Conservation (phyloP, 2,329 filamentous ascomycete species). For the Fusarium mangiferae region DNA sequence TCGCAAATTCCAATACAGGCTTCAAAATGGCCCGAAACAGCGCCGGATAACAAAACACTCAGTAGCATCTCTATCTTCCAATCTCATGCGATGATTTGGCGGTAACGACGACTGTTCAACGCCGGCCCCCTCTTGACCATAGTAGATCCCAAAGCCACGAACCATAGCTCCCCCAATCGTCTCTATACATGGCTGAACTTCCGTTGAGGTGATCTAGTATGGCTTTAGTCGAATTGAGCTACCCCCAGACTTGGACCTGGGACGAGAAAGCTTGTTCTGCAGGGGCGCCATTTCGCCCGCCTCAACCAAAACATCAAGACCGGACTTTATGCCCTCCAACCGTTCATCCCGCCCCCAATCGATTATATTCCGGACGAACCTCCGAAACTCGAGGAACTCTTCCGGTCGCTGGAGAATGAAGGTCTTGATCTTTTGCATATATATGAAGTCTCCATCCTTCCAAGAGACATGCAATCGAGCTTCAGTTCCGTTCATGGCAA, state of each 20-base stretch:
- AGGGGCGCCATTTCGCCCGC: background rate
- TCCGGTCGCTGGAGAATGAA: slow-evolving; percentile 46
- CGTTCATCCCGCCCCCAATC: slow-evolving; percentile 48
- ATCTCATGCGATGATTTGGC: background rate
- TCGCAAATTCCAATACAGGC: background rate
- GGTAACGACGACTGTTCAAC: background rate
- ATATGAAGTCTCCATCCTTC: slow-evolving; percentile 30
- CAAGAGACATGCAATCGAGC: slow-evolving; percentile 50
- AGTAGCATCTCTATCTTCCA: background rate
- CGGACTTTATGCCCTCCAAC: slow-evolving; percentile 41
- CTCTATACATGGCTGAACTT: too few relatives aligned
- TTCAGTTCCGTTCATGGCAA: slow-evolving; percentile 47
- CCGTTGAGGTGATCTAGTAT: background rate
- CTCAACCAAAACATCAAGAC: slow-evolving; percentile 10
- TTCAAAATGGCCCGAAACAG: background rate
- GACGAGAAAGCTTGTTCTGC: background rate
- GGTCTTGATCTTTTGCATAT: slow-evolving; percentile 22
- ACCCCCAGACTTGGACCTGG: background rate
- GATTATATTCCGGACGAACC: slow-evolving; percentile 49
- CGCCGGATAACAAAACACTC: background rate
- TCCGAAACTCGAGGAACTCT: slow-evolving; percentile 47
- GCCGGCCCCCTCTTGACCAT: too few relatives aligned
- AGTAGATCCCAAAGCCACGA: rapidly evolving
- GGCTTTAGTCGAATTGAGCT: background rate
- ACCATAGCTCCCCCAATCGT: background rate